Evolutionary conservation across 1,284 basidiomycete species (phyloP), one percentile per base, ranked within the genome.

Genomic region (Ceratorhiza oryzae-sativae): DNA sequence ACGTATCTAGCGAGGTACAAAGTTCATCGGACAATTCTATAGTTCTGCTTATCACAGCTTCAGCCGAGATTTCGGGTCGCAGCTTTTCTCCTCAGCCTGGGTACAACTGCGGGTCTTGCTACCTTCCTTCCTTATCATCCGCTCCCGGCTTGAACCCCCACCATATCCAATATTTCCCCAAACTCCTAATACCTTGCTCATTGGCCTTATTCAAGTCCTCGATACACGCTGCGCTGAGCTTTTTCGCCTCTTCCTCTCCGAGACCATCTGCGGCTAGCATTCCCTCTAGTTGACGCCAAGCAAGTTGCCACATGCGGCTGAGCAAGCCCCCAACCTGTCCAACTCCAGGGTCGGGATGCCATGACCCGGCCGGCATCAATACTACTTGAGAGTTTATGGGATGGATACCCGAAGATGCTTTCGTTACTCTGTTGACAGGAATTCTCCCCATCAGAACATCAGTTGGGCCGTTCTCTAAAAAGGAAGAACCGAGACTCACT

Each of bases 301-400:
- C 67, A 5, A 71, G 30, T 13, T 45, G 27, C 20, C 18, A 71
- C 6, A n/a, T 10, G 2, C 67, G 67, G 10, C 25, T 27, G 10
- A 56, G 20, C 9, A 71, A 15, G 13, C 2, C n/a, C 8, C 67
- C 67, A 12, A 60, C 56, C 51, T 71, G 55, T 9, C 45, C 9
- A n/a, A 71, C 67, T 3, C 15, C 23, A 13, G 67, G 67, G 23
- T 71, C 67, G 18, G 67, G 56, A 25, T 71, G 67, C 67, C 67
- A 71, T 25, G 51, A 15, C 20, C 67, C 67, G 3, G 46, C 36
- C 13, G 67, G 67, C 36, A 71, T 25, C 3, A 71, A 46, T 12
- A 71, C 39, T 18, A 36, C 23, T 60, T 71, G 42, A 10, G 25
- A 32, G 9, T 71, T 41, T 12, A 71, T 39, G 27, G 58, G 18